Evolutionary conservation across 306 rosid genomes (phyloP).

Genomic region (Prosopis cineraria): DNA sequence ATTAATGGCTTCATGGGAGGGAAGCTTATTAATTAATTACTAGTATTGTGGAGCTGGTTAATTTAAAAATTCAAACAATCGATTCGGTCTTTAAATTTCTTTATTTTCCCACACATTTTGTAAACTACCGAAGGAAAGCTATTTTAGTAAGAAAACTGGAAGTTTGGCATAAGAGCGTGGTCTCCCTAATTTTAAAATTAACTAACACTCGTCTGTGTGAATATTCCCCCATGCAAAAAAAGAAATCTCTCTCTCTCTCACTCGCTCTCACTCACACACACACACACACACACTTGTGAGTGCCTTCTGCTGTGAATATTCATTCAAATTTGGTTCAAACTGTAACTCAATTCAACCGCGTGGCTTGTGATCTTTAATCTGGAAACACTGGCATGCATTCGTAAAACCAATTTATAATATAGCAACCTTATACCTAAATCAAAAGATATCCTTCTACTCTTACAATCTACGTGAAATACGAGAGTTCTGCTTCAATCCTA

Average conservation of each 20-base stretch:
- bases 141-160: too few species aligned
- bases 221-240: too few species aligned
- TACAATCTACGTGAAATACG: constrained; percentile 14
- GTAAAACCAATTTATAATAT: background rate
- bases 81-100: background rate
- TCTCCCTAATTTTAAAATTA: background rate
- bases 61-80: background rate
- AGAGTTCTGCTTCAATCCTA: constrained; percentile 19
- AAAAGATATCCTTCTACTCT: constrained; percentile 19
- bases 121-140: background rate
- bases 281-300: too few species aligned
- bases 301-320: too few species aligned
- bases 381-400: background rate
- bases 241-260: too few species aligned
- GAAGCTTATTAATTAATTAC: background rate
- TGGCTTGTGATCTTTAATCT: background rate
- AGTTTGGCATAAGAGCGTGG: too few species aligned
- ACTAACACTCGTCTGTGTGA: background rate
- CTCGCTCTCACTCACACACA: too few species aligned
- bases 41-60: background rate
- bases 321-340: background rate
- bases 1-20: background rate
- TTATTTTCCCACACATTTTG: background rate
- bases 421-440: constrained; percentile 18
- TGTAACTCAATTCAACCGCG: background rate